Evolutionary conservation across 805 yeast species (phyloP).

Genomic region (Kluyveromyces nonfermentans): DNA sequence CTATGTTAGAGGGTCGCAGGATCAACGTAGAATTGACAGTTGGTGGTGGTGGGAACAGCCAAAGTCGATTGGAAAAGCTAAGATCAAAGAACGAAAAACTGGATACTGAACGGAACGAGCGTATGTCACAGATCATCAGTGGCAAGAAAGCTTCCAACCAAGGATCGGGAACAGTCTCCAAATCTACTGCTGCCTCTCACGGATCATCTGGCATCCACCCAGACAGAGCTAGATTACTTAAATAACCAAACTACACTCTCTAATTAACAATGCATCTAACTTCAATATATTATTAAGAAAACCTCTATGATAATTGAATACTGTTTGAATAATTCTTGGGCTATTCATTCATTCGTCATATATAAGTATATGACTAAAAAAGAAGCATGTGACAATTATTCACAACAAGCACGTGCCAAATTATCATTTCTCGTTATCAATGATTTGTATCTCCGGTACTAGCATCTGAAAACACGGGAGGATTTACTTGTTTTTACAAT

Average conservation of each 20-base stretch:
- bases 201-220: constrained; percentile 42
- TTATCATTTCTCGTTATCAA: neutral
- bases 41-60: constrained; percentile 95
- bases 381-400: too few relatives aligned
- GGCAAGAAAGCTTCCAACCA: constrained; percentile 26
- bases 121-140: constrained; percentile 41
- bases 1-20: constrained; percentile 56
- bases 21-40: constrained; percentile 95
- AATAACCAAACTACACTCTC: neutral
- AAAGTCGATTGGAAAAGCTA: constrained; percentile 56
- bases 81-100: constrained; percentile 70
- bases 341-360: too few relatives aligned
- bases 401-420: neutral
- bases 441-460: neutral
- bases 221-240: constrained; percentile 40
- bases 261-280: neutral
- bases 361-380: too few relatives aligned
- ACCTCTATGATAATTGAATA: too few relatives aligned
- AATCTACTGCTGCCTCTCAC: constrained; percentile 2
- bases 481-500: neutral
- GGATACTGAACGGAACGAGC: constrained; percentile 55
- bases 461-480: neutral
- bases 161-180: constrained; percentile 5
- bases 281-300: neutral
- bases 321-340: too few relatives aligned